Evolutionary conservation across 1,139 yeast species (phyloP).

Genomic region (Yamadazyma atlantica): DNA sequence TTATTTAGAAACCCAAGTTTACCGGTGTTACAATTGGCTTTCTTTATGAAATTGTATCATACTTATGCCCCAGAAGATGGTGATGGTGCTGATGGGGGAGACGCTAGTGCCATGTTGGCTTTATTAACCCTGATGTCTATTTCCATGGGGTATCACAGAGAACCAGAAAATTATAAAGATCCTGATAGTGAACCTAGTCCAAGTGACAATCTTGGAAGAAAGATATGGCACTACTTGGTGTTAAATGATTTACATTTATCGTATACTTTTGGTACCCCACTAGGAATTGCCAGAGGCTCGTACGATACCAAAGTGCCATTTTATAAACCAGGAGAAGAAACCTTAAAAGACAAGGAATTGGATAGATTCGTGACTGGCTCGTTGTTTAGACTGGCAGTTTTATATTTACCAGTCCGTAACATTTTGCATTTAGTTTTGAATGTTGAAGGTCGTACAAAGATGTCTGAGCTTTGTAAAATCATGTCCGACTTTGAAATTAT

Average conservation of each 20-base stretch:
- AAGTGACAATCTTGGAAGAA: slow-evolving; percentile 44
- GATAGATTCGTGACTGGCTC: slow-evolving; percentile 24
- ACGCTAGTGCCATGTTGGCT: slow-evolving; percentile 38
- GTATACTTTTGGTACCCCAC: slow-evolving; percentile 30
- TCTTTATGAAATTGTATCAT: slow-evolving; percentile 38
- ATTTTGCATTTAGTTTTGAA: slow-evolving; percentile 21
- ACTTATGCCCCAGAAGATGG: slow-evolving; percentile 53
- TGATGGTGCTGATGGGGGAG: slow-evolving; percentile 47
- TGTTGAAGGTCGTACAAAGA: slow-evolving; percentile 21
- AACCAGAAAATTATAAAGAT: slow-evolving; percentile 29
- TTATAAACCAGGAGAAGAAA: slow-evolving; percentile 23
- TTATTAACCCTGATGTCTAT: slow-evolving; percentile 43
- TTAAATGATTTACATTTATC: slow-evolving; percentile 27
- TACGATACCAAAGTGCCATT: slow-evolving; percentile 31
- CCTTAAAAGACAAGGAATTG: slow-evolving; percentile 19
- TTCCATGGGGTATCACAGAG: slow-evolving; percentile 47
- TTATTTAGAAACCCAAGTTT: slow-evolving; percentile 47
- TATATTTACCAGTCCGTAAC: slow-evolving; percentile 8
- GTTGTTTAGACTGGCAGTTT: slow-evolving; percentile 6
- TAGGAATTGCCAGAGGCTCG: slow-evolving; percentile 18
- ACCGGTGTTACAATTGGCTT: slow-evolving; percentile 49
- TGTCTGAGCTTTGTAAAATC: slow-evolving; percentile 22
- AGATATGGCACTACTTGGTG: slow-evolving; percentile 52
- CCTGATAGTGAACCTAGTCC: slow-evolving; percentile 17
- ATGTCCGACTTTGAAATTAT: slow-evolving; percentile 22